These are phyloP conservation scores for Thuja plicata DNA, from an alignment of 83 land plant species.

Conservation along the genomic window DNA sequence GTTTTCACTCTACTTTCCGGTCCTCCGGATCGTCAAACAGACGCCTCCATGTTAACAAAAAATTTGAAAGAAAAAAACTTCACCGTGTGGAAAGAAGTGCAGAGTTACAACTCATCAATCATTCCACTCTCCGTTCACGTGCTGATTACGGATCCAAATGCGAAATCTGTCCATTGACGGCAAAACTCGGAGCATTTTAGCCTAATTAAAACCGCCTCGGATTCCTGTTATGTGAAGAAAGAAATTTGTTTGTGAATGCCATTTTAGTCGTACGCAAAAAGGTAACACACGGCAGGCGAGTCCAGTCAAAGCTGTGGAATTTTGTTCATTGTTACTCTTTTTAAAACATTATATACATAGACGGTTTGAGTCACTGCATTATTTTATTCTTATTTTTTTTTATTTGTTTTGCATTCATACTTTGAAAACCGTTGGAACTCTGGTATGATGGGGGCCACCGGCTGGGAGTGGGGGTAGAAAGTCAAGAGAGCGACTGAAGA, in stretches of 20 bases:
- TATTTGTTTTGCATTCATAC: background rate
- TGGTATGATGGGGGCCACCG: background rate
- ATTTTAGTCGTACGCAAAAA: conserved; percentile 1
- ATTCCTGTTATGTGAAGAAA: background rate
- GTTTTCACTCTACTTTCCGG: background rate
- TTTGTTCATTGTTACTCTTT: background rate
- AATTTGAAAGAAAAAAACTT: background rate
- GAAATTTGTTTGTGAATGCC: too few species aligned
- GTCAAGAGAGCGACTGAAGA: conserved; percentile 11
- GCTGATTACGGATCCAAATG: background rate
- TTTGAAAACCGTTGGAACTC: background rate
- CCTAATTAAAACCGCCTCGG: background rate
- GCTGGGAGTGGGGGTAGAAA: background rate
- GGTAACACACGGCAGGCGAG: background rate
- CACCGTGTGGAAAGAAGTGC: too few species aligned
- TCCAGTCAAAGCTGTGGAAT: conserved; percentile 10
- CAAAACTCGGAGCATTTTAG: background rate
- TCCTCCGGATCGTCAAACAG: conserved; percentile 3
- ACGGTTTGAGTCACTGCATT: too few species aligned
- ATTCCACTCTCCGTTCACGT: background rate
- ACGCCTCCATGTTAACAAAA: background rate
- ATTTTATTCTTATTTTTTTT: background rate
- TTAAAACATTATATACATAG: too few species aligned
- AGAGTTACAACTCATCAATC: background rate
- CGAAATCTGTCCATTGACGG: conserved; percentile 3